phyloP scores from a whole-genome alignment of 805 yeast genomes.

The Alloascoidea hylecoeti region DNA sequence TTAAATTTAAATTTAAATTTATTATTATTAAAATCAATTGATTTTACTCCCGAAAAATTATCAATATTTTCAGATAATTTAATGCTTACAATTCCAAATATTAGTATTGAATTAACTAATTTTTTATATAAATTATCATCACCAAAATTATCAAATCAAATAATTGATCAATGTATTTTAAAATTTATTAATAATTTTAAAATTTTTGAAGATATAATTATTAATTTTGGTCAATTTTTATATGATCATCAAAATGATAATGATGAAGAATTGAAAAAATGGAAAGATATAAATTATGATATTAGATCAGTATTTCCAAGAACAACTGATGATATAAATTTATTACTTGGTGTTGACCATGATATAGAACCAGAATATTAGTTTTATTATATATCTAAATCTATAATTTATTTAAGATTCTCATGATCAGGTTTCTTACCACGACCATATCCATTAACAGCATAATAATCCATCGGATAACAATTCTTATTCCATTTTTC shows the following conservation, averaged over 20 bases:
- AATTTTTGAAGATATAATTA: neutral
- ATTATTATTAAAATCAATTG: neutral
- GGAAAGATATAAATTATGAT: slow-evolving; percentile 11
- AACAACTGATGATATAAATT: slow-evolving; percentile 13
- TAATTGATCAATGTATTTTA: slow-evolving; percentile 33
- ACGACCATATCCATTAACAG: slow-evolving; percentile 82
- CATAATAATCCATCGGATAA: slow-evolving; percentile 96
- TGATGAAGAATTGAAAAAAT: slow-evolving; percentile 4
- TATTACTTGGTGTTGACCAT: slow-evolving; percentile 9
- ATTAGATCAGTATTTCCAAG: slow-evolving; percentile 15
- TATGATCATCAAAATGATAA: slow-evolving; percentile 11
- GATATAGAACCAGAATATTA: neutral
- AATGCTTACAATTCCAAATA: slow-evolving; percentile 39
- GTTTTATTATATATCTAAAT: neutral
- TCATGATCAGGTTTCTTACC: slow-evolving; percentile 50
- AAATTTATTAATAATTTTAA: slow-evolving; percentile 23
- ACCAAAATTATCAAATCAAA: slow-evolving; percentile 44
- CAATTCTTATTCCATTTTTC: slow-evolving; percentile 42
- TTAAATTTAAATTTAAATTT: no score
- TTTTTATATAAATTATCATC: slow-evolving; percentile 44
- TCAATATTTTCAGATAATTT: neutral
- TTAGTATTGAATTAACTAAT: slow-evolving; percentile 36
- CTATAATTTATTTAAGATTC: slow-evolving; percentile 4
- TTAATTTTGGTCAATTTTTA: slow-evolving; percentile 25
- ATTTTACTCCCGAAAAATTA: neutral